Evolutionary conservation across 306 rosid genomes (phyloP), one percentile per base, ranked within the genome.

Genomic region (Fragaria nilgerrensis): DNA sequence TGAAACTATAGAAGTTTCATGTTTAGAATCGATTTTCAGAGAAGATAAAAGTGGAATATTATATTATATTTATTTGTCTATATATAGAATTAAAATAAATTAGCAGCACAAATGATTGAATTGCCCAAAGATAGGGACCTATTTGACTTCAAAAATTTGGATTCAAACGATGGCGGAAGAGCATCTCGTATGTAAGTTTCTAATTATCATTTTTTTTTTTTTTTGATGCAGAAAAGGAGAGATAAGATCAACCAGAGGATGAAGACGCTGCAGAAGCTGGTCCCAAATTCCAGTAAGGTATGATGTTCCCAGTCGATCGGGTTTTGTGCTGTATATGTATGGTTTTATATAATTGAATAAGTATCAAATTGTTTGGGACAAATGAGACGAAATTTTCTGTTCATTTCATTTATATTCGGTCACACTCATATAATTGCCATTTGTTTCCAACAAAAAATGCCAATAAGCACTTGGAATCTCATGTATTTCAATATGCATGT

Each of bases 281-380:
- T 95, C 88, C 97, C 99, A 80, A 95, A 88, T 89, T 92, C 99
- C 85, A 90, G 90, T 82, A 92, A 95, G 97, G 99, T 95, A 88
- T 77, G 90, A 77, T 77, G 75, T 80, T 76, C 55, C 55, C 80
- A 43, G 29, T 4, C 5, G 16, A 39, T 74, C n/a, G 27, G 69
- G 55, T 59, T 74, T 59, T 56, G 23, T 59, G 56, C 17, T 10
- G 27, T 17, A 14, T 58, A 11, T 43, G 14, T 9, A 17, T 43
- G 49, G 43, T 17, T 41, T 41, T n/a, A 68, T 68, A 12, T 68
- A 10, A 32, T 50, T 32, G 25, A 72, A 72, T 22, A 22, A 41
- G 25, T 22, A 41, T 43, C 53, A 68, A 36, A 41, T 41, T 41
- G 36, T 3, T 32, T 32, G 36, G 36, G 36, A 32, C 36, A 32